Conservation (phyloP, 352 stramenopile genomes). For the Hyaloperonospora brassicae region DNA sequence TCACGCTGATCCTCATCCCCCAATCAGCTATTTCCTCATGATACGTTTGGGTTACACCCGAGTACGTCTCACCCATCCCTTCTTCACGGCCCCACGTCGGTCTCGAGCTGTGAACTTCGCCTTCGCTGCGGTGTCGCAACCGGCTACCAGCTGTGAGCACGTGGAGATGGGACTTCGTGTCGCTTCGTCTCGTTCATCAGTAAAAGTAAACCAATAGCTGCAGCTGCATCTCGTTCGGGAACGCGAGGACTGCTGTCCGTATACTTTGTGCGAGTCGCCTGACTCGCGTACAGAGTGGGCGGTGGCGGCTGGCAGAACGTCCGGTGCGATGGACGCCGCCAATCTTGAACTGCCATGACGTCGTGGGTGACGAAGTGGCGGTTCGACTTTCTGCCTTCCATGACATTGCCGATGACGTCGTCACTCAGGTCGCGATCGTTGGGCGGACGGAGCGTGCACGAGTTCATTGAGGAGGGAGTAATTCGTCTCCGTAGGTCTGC, state of each 20-base stretch:
- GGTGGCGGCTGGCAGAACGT: background rate
- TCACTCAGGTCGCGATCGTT: conserved; percentile 8
- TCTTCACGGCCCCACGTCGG: too few relatives aligned
- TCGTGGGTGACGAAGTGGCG: background rate
- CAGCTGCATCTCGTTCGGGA: conserved; percentile 7
- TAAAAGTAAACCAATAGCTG: conserved; percentile 10
- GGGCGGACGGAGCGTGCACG: conserved; percentile 1
- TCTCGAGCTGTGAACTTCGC: too few relatives aligned
- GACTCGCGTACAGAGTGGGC: background rate
- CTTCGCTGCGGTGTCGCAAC: too few relatives aligned
- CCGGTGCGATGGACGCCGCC: background rate
- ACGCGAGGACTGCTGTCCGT: background rate
- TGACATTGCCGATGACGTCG: conserved; percentile 2
- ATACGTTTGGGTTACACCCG: too few relatives aligned
- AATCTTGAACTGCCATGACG: too few relatives aligned
- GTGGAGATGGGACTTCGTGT: background rate
- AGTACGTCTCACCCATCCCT: too few relatives aligned
- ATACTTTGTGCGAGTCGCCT: background rate
- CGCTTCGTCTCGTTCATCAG: conserved; percentile 4
- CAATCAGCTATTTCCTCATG: too few relatives aligned
- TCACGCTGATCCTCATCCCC: too few relatives aligned
- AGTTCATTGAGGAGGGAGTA: background rate
- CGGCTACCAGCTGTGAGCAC: too few relatives aligned
- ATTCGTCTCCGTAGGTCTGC: too few relatives aligned
- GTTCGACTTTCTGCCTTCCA: conserved; percentile 3